Evolutionary conservation across 2,329 filamentous ascomycete species (phyloP).

Genomic region (Plenodomus biglobosus): DNA sequence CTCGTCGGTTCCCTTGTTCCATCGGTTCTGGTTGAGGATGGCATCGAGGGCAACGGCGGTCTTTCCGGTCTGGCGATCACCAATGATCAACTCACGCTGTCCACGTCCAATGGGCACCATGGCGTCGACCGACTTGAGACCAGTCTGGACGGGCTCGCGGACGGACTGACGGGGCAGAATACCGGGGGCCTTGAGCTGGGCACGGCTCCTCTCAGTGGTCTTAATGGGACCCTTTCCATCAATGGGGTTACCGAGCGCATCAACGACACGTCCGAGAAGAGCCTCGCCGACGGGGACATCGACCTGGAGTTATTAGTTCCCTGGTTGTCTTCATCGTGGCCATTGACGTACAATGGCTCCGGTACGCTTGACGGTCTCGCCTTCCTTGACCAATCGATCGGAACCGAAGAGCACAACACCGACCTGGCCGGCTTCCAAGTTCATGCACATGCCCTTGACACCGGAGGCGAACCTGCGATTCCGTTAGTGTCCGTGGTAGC

Average conservation of each 20-base stretch:
- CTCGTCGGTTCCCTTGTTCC: slow-evolving; percentile 88
- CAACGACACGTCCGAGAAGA: slow-evolving; percentile 96
- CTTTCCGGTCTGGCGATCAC: slow-evolving; percentile 99
- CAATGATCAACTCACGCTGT: slow-evolving; percentile 99
- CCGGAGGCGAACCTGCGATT: slow-evolving; percentile 87
- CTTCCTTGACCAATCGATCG: slow-evolving; percentile 99
- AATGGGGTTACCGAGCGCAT: slow-evolving; percentile 98
- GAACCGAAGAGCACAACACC: slow-evolving; percentile 99
- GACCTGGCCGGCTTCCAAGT: slow-evolving; percentile 99
- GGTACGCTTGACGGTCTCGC: slow-evolving; percentile 99
- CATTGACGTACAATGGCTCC: slow-evolving; percentile 84
- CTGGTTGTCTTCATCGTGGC: neutral
- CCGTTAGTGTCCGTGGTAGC: slow-evolving; percentile 29
- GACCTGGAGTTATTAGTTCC: slow-evolving; percentile 61
- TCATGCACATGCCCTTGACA: slow-evolving; percentile 99
- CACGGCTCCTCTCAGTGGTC: slow-evolving; percentile 87
- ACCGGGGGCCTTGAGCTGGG: slow-evolving; percentile 97
- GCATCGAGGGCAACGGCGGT: slow-evolving; percentile 97
- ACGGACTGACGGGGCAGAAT: slow-evolving; percentile 97
- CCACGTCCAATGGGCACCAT: slow-evolving; percentile 99
- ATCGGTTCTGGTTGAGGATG: slow-evolving; percentile 99
- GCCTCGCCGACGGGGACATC: slow-evolving; percentile 92
- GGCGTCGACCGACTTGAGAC: slow-evolving; percentile 98
- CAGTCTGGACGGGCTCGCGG: slow-evolving; percentile 98
- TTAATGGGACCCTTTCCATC: slow-evolving; percentile 98